Evolutionary conservation across 2,329 filamentous ascomycete species (phyloP).

Genomic region (Penicillium frequentans): DNA sequence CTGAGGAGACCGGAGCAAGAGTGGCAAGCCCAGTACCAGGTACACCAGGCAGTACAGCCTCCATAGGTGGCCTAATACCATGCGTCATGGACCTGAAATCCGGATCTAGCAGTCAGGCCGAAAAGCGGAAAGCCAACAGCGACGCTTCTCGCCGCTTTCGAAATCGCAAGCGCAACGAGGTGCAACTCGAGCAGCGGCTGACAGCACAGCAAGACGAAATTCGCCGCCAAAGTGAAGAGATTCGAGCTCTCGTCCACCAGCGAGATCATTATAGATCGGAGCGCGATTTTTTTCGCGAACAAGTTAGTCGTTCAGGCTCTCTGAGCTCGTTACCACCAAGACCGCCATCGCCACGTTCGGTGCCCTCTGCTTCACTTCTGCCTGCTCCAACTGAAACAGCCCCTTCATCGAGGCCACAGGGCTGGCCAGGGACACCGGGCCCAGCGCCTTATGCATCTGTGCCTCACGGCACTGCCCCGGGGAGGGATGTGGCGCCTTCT

Average conservation of each 20-base stretch:
- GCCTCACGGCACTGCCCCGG: neutral
- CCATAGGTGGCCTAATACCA: constrained; percentile 34
- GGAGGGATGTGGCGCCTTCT: constrained; percentile 5
- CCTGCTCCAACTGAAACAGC: constrained; percentile 7
- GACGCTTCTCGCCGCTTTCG: constrained; percentile 43
- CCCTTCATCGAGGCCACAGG: constrained; percentile 13
- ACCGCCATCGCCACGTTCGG: constrained; percentile 31
- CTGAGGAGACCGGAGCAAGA: constrained; percentile 17
- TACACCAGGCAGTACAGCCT: constrained; percentile 13
- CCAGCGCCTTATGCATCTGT: constrained; percentile 14
- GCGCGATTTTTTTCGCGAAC: constrained; percentile 41
- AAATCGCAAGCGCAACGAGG: constrained; percentile 42
- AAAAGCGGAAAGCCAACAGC: constrained; percentile 46
- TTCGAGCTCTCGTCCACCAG: constrained; percentile 34
- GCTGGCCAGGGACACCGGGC: constrained; percentile 16
- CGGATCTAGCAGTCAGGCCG: constrained; percentile 42
- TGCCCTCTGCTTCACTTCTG: neutral
- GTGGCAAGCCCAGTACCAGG: neutral
- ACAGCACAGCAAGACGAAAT: constrained; percentile 39
- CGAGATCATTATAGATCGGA: constrained; percentile 42
- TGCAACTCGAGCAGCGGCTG: constrained; percentile 41
- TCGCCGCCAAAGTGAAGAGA: constrained; percentile 34
- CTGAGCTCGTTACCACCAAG: constrained; percentile 29
- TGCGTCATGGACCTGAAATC: constrained; percentile 42
- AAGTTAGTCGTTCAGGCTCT: constrained; percentile 27